These are phyloP conservation scores for Venturia effusa DNA, from an alignment of 2,329 filamentous ascomycete genomes.

Conservation along the genomic window DNA sequence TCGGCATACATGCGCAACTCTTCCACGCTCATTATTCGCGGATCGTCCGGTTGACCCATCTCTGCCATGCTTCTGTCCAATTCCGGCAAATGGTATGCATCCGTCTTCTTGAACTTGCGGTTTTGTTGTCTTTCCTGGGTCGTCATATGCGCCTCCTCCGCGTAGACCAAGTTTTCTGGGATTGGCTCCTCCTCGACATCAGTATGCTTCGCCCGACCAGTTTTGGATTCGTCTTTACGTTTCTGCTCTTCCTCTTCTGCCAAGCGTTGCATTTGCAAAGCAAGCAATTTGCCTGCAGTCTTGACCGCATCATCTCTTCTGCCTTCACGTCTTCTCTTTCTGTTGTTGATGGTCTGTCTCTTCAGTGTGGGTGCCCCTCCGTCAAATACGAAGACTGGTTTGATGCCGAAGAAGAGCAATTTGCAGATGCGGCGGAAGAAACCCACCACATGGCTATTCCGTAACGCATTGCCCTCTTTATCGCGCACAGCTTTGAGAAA, in stretches of 20 bases:
- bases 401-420: constrained; percentile 89
- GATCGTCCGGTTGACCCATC: constrained; percentile 86
- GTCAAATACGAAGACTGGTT: constrained; percentile 95
- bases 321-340: constrained; percentile 74
- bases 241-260: constrained; percentile 76
- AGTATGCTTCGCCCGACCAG: constrained; percentile 8
- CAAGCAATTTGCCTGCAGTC: constrained; percentile 83
- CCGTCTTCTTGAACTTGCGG: constrained; percentile 74
- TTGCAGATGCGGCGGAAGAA: constrained; percentile 99
- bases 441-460: constrained; percentile 90
- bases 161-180: constrained; percentile 72
- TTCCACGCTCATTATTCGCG: constrained; percentile 89
- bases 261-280: constrained; percentile 83
- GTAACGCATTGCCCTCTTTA: constrained; percentile 92
- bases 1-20: constrained; percentile 89
- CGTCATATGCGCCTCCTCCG: constrained; percentile 77
- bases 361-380: constrained; percentile 87
- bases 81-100: constrained; percentile 90
- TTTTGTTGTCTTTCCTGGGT: constrained; percentile 62
- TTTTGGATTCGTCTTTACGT: constrained; percentile 41
- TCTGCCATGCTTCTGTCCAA: constrained; percentile 65
- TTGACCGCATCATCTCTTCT: constrained; percentile 83
- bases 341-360: constrained; percentile 72
- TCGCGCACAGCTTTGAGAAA: constrained; percentile 98
- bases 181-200: constrained; percentile 55